These are phyloP conservation scores for Bryum argenteum DNA, from an alignment of 225 moss, liverwort and hornwort genomes.

Conservation along the genomic window DNA sequence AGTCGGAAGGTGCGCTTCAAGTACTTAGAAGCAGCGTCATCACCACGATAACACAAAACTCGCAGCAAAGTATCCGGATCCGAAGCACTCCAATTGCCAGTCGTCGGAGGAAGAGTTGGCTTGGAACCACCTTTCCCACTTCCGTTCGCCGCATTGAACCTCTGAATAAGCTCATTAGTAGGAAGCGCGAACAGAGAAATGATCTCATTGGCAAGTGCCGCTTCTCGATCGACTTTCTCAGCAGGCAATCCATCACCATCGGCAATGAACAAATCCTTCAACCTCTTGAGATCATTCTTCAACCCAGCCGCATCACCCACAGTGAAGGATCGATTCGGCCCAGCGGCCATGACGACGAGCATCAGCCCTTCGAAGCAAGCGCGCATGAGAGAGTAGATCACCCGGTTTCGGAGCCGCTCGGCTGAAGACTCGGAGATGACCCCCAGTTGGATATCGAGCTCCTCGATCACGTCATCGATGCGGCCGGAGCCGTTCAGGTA, in stretches of 20 bases:
- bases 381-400: constrained; percentile 80
- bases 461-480: constrained; percentile 58
- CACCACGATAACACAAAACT: constrained; percentile 57
- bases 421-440: constrained; percentile 70
- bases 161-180: constrained; percentile 67
- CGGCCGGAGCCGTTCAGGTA: constrained; percentile 74
- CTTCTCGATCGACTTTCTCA: constrained; percentile 70
- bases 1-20: constrained; percentile 52
- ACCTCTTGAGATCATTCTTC: constrained; percentile 60
- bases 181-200: constrained; percentile 62
- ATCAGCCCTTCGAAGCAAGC: constrained; percentile 81
- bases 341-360: constrained; percentile 81
- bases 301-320: constrained; percentile 54
- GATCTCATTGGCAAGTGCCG: constrained; percentile 44
- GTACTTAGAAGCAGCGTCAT: constrained; percentile 50
- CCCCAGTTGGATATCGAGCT: constrained; percentile 69
- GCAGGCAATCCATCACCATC: constrained; percentile 88
- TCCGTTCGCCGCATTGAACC: constrained; percentile 44
- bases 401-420: constrained; percentile 66
- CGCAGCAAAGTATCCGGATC: constrained; percentile 84
- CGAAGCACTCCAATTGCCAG: constrained; percentile 73
- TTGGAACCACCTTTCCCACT: constrained; percentile 55
- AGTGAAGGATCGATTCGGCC: constrained; percentile 67
- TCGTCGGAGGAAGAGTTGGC: constrained; percentile 64
- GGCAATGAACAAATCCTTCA: constrained; percentile 85